Evolutionary conservation across 192 early-diverging fungal species (phyloP).

Genomic region (Coemansia sp.): DNA sequence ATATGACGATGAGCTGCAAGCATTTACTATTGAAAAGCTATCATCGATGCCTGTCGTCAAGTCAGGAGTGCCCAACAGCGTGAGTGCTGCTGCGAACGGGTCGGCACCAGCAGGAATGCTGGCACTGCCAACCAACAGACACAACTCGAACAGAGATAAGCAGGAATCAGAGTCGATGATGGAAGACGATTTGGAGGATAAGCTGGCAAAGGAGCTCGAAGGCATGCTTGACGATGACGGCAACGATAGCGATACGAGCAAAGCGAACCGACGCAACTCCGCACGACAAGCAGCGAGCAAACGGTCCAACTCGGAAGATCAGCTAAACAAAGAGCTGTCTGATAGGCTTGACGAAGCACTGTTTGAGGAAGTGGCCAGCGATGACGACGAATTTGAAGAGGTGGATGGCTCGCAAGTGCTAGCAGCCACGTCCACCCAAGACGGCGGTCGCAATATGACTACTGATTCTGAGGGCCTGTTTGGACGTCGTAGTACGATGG

Average conservation of each 20-base stretch:
- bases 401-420: conserved; percentile 32
- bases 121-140: conserved; percentile 25
- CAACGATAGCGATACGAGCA: conserved; percentile 14
- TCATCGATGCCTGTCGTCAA: conserved; percentile 14
- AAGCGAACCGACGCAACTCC: conserved; percentile 8
- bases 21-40: conserved; percentile 42
- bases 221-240: conserved; percentile 40
- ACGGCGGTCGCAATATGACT: neutral
- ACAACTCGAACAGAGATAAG: conserved; percentile 10
- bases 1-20: conserved; percentile 39
- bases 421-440: neutral
- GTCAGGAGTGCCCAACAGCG: conserved; percentile 12
- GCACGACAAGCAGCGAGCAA: neutral
- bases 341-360: conserved; percentile 25
- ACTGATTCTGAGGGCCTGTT: conserved; percentile 12
- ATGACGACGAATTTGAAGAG: conserved; percentile 51
- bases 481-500: conserved; percentile 11
- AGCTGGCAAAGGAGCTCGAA: conserved; percentile 48
- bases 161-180: conserved; percentile 12
- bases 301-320: conserved; percentile 22
- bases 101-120: conserved; percentile 18
- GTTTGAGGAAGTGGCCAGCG: conserved; percentile 24
- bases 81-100: neutral
- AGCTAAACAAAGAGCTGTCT: conserved; percentile 26
- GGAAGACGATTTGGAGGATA: conserved; percentile 38